Evolutionary conservation across 2,329 filamentous ascomycete genomes (phyloP).

Genomic region (Parastagonospora nodorum): DNA sequence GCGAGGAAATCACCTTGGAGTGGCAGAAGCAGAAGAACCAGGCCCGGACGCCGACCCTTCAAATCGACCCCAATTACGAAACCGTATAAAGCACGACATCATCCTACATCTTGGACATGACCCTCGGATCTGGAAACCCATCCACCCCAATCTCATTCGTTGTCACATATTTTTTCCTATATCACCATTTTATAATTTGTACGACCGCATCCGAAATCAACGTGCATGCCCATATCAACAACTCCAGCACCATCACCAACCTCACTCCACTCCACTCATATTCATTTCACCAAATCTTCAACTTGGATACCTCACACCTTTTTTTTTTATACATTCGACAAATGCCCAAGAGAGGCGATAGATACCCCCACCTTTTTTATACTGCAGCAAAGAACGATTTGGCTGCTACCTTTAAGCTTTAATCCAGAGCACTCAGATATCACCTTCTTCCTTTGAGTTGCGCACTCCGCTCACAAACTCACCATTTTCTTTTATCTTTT

Average conservation of each 20-base stretch:
- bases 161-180: slow-evolving; percentile 30
- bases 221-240: background rate
- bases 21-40: slow-evolving; percentile 56
- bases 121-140: slow-evolving; percentile 1
- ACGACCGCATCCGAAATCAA: slow-evolving; percentile 26
- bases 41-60: slow-evolving; percentile 45
- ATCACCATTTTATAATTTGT: slow-evolving; percentile 16
- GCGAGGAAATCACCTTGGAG: slow-evolving; percentile 81
- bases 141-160: slow-evolving; percentile 20
- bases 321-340: background rate
- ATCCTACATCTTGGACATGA: background rate
- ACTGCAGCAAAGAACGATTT: background rate
- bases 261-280: background rate
- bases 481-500: too few species aligned
- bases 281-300: background rate
- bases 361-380: background rate
- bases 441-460: too few species aligned
- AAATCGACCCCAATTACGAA: slow-evolving; percentile 44
- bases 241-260: background rate
- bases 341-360: background rate
- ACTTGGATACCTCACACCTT: background rate
- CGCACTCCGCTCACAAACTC: too few species aligned
- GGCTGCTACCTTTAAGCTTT: too few species aligned
- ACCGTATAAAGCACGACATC: slow-evolving; percentile 20
- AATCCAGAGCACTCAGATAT: too few species aligned